A percentile compares a stretch with the other conserved stretches of the same genome.
phyloP scores from a whole-genome alignment of 1,284 basidiomycete species.

The Trichosporon sp. region DNA sequence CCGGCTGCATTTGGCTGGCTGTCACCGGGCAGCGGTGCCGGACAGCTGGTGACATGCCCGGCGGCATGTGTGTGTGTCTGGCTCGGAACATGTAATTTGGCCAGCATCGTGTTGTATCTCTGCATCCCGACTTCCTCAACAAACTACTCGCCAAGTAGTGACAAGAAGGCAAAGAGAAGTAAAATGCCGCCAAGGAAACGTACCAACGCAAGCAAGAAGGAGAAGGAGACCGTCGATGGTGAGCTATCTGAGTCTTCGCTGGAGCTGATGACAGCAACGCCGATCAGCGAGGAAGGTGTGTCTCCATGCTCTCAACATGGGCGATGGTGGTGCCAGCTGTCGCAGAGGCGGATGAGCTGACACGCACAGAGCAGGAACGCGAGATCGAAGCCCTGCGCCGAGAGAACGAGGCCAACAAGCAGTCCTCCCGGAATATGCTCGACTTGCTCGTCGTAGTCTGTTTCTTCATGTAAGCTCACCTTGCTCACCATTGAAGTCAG shows the following conservation, averaged over 20 bases:
- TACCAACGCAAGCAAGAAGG: not conserved
- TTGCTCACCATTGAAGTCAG: not conserved
- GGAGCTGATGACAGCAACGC: constrained; percentile 13
- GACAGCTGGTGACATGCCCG: not conserved
- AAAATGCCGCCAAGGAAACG: constrained; percentile 8
- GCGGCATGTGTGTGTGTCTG: too few relatives aligned
- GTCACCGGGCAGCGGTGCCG: not conserved
- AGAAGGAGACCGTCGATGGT: constrained; percentile 10
- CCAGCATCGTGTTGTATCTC: not conserved
- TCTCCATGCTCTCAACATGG: not conserved
- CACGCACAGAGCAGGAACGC: constrained; percentile 31
- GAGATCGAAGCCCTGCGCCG: constrained; percentile 28
- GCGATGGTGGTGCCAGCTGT: too few relatives aligned
- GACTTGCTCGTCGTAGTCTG: constrained; percentile 30
- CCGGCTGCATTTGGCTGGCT: not conserved
- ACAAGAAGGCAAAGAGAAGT: not conserved
- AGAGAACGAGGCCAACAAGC: constrained; percentile 27
- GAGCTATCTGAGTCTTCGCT: not conserved
- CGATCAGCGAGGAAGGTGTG: constrained; percentile 23
- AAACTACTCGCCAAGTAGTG: not conserved
- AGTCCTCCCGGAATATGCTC: constrained; percentile 22
- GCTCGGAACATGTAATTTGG: not conserved
- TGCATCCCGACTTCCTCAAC: not conserved
- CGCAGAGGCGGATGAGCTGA: not conserved
- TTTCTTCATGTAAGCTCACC: constrained; percentile 27